Conservation (phyloP, 75 land plant species). For the Chamaecyparis obtusa region DNA sequence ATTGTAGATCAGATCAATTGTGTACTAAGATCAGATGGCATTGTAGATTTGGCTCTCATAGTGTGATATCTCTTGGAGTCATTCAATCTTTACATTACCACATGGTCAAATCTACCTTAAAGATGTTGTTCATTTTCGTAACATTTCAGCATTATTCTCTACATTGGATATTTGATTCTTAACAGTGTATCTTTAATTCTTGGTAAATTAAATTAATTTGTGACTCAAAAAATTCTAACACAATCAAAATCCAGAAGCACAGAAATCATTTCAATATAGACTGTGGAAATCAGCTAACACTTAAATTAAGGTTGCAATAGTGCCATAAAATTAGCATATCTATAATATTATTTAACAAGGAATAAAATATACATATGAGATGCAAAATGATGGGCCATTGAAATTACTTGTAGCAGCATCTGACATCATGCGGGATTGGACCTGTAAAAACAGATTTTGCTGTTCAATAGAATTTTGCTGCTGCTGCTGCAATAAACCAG, state of each 20-base stretch:
- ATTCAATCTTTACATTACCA: too few species aligned
- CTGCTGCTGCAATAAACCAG: slow-evolving; percentile 6
- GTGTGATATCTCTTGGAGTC: too few species aligned
- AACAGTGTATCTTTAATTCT: background rate
- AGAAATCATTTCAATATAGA: too few species aligned
- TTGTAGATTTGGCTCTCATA: too few species aligned
- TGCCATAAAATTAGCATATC: background rate
- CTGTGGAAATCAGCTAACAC: too few species aligned
- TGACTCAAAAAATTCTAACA: too few species aligned
- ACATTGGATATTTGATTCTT: background rate
- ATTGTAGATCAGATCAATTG: too few species aligned
- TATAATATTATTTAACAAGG: background rate
- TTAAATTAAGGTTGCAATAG: too few species aligned
- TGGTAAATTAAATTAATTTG: background rate
- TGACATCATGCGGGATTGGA: background rate
- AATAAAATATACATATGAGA: background rate
- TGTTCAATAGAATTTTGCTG: background rate
- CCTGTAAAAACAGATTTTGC: background rate
- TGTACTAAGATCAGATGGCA: too few species aligned
- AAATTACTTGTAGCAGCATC: background rate
- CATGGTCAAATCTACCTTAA: background rate
- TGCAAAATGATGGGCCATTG: background rate
- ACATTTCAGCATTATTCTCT: background rate
- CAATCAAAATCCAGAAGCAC: too few species aligned
- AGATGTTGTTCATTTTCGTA: background rate